Evolutionary conservation across 2,329 filamentous ascomycete genomes (phyloP).

Genomic region (Penicillium freii): DNA sequence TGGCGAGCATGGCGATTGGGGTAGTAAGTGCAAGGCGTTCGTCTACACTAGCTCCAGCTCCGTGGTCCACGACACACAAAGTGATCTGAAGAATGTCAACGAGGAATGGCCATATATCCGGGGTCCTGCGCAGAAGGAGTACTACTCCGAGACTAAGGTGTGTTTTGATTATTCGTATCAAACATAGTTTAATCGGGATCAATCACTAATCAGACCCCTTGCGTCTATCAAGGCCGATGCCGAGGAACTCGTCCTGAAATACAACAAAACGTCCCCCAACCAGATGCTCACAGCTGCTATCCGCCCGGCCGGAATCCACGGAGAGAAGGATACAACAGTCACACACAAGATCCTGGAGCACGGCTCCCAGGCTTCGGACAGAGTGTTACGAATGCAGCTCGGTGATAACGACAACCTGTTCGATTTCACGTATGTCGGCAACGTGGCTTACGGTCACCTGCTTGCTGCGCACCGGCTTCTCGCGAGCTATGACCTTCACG

Average conservation of each 20-base stretch:
- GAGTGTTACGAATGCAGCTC: slow-evolving; percentile 74
- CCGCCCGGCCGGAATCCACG: slow-evolving; percentile 85
- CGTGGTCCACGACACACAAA: slow-evolving; percentile 77
- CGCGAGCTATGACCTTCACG: slow-evolving; percentile 49
- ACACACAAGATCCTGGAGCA: slow-evolving; percentile 72
- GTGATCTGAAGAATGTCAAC: slow-evolving; percentile 78
- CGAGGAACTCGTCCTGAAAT: slow-evolving; percentile 74
- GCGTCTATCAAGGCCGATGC: slow-evolving; percentile 61
- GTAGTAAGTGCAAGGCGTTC: slow-evolving; percentile 64
- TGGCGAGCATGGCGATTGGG: slow-evolving; percentile 62
- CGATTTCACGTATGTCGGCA: slow-evolving; percentile 68
- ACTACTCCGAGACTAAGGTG: slow-evolving; percentile 91
- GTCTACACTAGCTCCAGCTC: slow-evolving; percentile 91
- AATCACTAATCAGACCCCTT: slow-evolving; percentile 1
- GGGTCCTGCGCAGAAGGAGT: slow-evolving; percentile 69
- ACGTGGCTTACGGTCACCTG: slow-evolving; percentile 75
- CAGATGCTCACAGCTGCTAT: slow-evolving; percentile 74
- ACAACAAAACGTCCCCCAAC: slow-evolving; percentile 61
- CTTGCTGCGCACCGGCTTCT: slow-evolving; percentile 75
- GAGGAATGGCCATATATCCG: slow-evolving; percentile 76
- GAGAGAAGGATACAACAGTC: slow-evolving; percentile 78
- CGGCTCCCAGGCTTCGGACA: slow-evolving; percentile 55
- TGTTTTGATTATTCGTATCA: slow-evolving; percentile 27
- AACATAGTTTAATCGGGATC: background rate
- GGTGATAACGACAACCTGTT: slow-evolving; percentile 70